These are phyloP conservation scores for Thelonectria rubi DNA, from an alignment of 2,329 filamentous ascomycete species.

Conservation along the genomic window DNA sequence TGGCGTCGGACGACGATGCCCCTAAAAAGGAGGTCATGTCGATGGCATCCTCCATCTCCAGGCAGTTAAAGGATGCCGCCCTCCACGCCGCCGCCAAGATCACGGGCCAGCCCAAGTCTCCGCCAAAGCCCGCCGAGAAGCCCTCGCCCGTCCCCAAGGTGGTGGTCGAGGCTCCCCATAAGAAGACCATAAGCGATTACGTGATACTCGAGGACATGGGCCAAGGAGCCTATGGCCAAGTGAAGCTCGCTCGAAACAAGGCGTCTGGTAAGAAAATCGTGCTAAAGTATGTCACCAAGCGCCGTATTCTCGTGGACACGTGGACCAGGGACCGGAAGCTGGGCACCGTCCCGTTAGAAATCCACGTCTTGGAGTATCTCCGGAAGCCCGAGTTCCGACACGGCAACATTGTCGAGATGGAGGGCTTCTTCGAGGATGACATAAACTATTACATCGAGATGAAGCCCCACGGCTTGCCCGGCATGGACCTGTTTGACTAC, in stretches of 20 bases:
- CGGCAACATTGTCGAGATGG: conserved; percentile 77
- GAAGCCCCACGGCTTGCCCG: conserved; percentile 91
- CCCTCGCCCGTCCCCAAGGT: conserved; percentile 47
- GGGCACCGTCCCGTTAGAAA: conserved; percentile 94
- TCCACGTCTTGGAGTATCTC: conserved; percentile 95
- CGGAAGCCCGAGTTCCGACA: conserved; percentile 75
- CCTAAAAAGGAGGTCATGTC: conserved; percentile 52
- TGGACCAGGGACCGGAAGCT: conserved; percentile 95
- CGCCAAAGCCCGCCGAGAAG: conserved; percentile 46
- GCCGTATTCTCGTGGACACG: conserved; percentile 94
- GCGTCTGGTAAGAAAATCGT: conserved; percentile 85
- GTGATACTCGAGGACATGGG: conserved; percentile 97
- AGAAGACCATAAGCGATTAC: conserved; percentile 91
- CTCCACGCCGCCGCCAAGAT: conserved; percentile 64
- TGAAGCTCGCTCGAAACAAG: conserved; percentile 92
- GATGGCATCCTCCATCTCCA: conserved; percentile 60
- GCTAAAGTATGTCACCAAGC: conserved; percentile 97
- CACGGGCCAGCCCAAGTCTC: conserved; percentile 51
- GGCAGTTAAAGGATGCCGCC: conserved; percentile 66
- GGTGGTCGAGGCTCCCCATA: conserved; percentile 56
- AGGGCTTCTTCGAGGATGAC: conserved; percentile 79
- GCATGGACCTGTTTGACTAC: conserved; percentile 99
- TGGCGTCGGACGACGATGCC: conserved; percentile 62
- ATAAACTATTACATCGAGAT: conserved; percentile 99
- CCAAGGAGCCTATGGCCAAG: conserved; percentile 96